phyloP scores from a whole-genome alignment of 2,329 filamentous ascomycete genomes.

The Aspergillus sp. region DNA sequence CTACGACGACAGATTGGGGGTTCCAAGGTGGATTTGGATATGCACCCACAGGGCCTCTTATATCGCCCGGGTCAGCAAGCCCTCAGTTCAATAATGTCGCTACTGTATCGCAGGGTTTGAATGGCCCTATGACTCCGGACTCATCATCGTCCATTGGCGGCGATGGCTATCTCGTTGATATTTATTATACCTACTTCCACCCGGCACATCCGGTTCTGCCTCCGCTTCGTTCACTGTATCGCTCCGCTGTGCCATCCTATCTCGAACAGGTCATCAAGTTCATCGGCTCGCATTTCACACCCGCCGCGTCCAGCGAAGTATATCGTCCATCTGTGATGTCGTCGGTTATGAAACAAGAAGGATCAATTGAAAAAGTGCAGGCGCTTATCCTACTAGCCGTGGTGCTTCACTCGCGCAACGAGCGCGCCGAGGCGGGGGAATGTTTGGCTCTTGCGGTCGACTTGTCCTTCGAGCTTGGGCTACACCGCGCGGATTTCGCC shows the following conservation, averaged over 20 bases:
- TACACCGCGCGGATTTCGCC: slow-evolving; percentile 68
- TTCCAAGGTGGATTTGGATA: slow-evolving; percentile 30
- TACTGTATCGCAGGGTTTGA: slow-evolving; percentile 10
- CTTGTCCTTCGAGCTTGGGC: slow-evolving; percentile 68
- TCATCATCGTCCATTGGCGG: slow-evolving; percentile 25
- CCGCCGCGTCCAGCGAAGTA: slow-evolving; percentile 39
- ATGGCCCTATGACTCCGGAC: slow-evolving; percentile 31
- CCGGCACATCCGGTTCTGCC: slow-evolving; percentile 54
- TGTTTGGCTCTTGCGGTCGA: slow-evolving; percentile 65
- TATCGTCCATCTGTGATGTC: slow-evolving; percentile 35
- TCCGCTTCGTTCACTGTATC: slow-evolving; percentile 40
- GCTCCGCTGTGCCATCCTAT: slow-evolving; percentile 36
- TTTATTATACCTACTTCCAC: slow-evolving; percentile 55
- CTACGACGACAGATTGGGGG: slow-evolving; percentile 26
- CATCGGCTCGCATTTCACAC: slow-evolving; percentile 52
- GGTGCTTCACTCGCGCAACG: slow-evolving; percentile 69
- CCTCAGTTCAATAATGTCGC: slow-evolving; percentile 17
- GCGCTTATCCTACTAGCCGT: slow-evolving; percentile 73
- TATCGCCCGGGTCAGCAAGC: slow-evolving; percentile 20
- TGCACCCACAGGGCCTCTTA: slow-evolving; percentile 16
- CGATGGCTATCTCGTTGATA: slow-evolving; percentile 43
- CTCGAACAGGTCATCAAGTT: slow-evolving; percentile 54
- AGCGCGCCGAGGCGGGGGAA: slow-evolving; percentile 63
- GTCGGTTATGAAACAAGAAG: slow-evolving; percentile 27
- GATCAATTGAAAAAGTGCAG: slow-evolving; percentile 66